Base-by-base conservation (phyloP, 306 rosid genomes). In the Parietaria judaica region DNA sequence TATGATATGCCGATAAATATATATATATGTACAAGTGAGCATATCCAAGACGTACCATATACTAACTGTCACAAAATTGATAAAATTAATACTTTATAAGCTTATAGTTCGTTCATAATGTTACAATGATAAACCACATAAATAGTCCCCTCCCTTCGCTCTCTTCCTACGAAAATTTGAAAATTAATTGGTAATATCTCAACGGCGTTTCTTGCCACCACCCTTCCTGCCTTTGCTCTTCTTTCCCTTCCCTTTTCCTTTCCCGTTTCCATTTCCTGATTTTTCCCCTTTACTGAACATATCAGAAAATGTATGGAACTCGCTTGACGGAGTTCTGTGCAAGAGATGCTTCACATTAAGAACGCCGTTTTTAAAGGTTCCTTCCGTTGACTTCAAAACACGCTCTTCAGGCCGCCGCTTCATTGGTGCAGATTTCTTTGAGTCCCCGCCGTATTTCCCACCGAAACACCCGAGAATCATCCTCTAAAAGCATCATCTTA, bases 301-400 rank as follows among this genome's bases (percentile, higher is more conserved):
- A 51, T 13, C 69, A 36, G 50, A 36, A 46, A 66, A 70, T 31
- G 57, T 38, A 16, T 50, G 70, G 14, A 9, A 59, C 13, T 53
- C 84, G 68, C 72, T 70, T 6, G 84, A 55, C 49, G 80, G 74
- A 34, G 79, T 51, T 2, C 81, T 72, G 36, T 44, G 74, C 70
- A 88, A 73, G 68, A 88, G 54, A 79, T 79, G 90, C 66, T 80
- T 85, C 60, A 85, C 94, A 58, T 88, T 78, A 36, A 88, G 86
- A 49, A 78, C 75, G n/a, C 96, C 96, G 36, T 88, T 81, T 76
- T 65, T 88, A 72, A 88, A 85, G 31, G 63, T 68, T 63, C 90
- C 94, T 81, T 85, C 88, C 35, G 74, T 83, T 35, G 78, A 52
- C 67, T 66, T 81, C 64, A 85, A 66, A 69, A 74, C 86, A 62